Conservation (phyloP, 352 stramenopile genomes). For the Phytophthora sp. region DNA sequence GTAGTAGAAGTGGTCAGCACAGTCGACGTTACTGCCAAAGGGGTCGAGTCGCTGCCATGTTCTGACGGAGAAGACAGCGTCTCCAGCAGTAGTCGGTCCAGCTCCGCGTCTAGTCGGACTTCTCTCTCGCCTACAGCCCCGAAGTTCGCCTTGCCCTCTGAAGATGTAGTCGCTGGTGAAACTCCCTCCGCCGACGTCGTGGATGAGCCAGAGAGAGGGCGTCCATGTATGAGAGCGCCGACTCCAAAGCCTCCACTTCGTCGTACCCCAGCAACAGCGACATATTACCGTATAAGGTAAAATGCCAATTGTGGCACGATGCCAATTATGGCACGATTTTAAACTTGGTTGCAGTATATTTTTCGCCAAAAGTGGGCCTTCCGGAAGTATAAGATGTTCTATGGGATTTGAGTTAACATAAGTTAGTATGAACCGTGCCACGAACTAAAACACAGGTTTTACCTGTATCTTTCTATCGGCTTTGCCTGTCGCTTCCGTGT, state of each 20-base stretch:
- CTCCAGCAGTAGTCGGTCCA: conserved; percentile 35
- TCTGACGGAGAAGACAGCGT: conserved; percentile 33
- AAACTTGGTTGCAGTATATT: too few relatives aligned
- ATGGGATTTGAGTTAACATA: too few relatives aligned
- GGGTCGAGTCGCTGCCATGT: conserved; percentile 13
- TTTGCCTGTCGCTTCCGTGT: too few relatives aligned
- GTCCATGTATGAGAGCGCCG: conserved; percentile 36
- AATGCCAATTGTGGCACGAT: too few relatives aligned
- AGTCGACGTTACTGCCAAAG: conserved; percentile 1
- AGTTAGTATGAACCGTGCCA: too few relatives aligned
- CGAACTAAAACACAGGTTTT: too few relatives aligned
- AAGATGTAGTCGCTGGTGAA: not conserved
- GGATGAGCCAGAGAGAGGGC: conserved; percentile 6
- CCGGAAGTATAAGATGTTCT: too few relatives aligned
- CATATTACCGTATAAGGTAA: too few relatives aligned
- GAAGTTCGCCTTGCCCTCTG: not conserved
- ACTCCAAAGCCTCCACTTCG: conserved; percentile 35
- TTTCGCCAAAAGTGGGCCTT: too few relatives aligned
- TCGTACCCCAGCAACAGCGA: conserved; percentile 39
- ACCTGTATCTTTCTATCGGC: too few relatives aligned
- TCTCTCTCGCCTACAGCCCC: conserved; percentile 10
- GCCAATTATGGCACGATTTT: too few relatives aligned
- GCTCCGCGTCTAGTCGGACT: conserved; percentile 27
- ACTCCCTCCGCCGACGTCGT: not conserved
- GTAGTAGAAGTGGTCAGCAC: not conserved